Conservation (phyloP, 306 rosid species). For the Oxytropis ochrocephala region DNA sequence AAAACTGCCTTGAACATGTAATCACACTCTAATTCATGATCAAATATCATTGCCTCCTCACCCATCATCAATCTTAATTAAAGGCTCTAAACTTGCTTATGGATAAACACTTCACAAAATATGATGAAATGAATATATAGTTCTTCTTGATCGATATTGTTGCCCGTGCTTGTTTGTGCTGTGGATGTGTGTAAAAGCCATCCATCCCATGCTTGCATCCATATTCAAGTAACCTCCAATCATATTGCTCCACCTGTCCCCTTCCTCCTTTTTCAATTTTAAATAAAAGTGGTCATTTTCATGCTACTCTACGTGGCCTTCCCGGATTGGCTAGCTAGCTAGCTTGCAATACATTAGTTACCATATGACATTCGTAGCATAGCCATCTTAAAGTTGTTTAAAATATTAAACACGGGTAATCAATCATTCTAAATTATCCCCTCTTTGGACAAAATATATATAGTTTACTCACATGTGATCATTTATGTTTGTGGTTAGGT, state of each 20-base stretch:
- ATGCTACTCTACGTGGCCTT: slow-evolving; percentile 24
- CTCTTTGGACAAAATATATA: slow-evolving; percentile 4
- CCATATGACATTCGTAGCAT: slow-evolving; percentile 2
- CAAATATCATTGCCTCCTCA: slow-evolving; percentile 22
- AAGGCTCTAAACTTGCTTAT: no score
- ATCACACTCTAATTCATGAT: slow-evolving; percentile 93
- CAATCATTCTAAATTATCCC: slow-evolving; percentile 29
- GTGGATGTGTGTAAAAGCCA: neutral
- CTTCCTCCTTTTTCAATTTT: neutral
- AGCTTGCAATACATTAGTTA: neutral
- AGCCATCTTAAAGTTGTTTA: neutral
- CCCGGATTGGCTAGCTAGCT: slow-evolving; percentile 27
- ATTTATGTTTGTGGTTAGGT: slow-evolving; percentile 23
- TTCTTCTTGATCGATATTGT: slow-evolving; percentile 12
- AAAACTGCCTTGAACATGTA: slow-evolving; percentile 79
- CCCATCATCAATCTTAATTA: no score
- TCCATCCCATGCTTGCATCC: slow-evolving; percentile 13
- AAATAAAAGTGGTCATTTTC: neutral
- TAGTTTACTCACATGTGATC: slow-evolving; percentile 13
- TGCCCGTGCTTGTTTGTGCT: slow-evolving; percentile 15
- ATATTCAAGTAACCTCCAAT: slow-evolving; percentile 26
- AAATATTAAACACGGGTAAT: slow-evolving; percentile 15
- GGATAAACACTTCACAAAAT: neutral
- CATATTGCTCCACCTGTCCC: slow-evolving; percentile 19
- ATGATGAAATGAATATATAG: slow-evolving; percentile 23